These are phyloP conservation scores for Groenewaldozyma tartarivorans DNA, from an alignment of 805 yeast genomes.

Conservation along the genomic window DNA sequence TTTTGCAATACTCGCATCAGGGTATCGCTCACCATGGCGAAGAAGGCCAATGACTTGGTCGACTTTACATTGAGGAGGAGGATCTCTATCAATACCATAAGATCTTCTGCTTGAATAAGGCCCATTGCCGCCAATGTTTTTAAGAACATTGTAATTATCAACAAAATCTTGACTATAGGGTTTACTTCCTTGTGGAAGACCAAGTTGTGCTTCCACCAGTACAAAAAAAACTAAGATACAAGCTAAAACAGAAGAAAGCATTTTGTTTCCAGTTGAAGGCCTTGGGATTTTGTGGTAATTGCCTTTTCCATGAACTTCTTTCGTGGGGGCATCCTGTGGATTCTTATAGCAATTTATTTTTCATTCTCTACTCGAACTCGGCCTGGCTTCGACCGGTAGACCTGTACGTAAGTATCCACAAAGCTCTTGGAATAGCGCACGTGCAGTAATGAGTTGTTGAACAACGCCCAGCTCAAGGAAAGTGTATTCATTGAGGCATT, in stretches of 20 bases:
- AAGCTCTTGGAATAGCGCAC: no score
- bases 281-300: no score
- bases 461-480: no score
- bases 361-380: no score
- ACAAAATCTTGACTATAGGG: conserved; percentile 17
- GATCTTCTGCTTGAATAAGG: conserved; percentile 45
- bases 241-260: not conserved
- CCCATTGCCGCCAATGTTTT: conserved; percentile 42
- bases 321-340: no score
- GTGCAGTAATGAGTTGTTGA: no score
- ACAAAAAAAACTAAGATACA: not conserved
- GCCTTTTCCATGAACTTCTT: no score
- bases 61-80: conserved; percentile 41
- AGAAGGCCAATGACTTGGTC: conserved; percentile 45
- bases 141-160: conserved; percentile 40
- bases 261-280: no score
- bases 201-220: conserved; percentile 1
- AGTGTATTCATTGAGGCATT: no score
- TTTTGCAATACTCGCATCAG: conserved; percentile 20
- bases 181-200: conserved; percentile 2
- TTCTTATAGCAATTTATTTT: no score
- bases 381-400: no score
- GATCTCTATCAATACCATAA: conserved; percentile 42
- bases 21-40: conserved; percentile 56
- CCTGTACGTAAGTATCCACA: no score